Percentiles rank a stretch among this genome's conserved stretches.
Conservation (phyloP, 805 yeast species). For the Hanseniaspora guilliermondii region DNA sequence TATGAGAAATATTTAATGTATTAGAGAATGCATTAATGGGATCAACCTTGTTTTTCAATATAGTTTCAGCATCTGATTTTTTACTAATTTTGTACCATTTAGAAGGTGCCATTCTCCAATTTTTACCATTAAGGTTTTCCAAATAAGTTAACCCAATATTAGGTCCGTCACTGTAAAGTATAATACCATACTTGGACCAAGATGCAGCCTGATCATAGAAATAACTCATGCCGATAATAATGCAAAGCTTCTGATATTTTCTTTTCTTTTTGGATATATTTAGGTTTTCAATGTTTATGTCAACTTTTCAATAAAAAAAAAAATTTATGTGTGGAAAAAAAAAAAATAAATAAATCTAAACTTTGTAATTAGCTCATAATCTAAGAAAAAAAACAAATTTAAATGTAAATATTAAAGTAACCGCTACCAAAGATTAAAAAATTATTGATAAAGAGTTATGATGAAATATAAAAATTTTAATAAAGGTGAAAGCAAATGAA, state of each 20-base stretch:
- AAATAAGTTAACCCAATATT: constrained; percentile 49
- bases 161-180: constrained; percentile 50
- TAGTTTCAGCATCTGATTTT: constrained; percentile 18
- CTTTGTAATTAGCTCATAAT: too few relatives aligned
- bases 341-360: too few relatives aligned
- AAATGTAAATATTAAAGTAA: too few relatives aligned
- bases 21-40: not conserved
- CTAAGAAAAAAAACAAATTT: too few relatives aligned
- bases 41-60: constrained; percentile 10
- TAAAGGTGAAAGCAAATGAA: too few relatives aligned
- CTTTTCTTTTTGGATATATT: too few relatives aligned
- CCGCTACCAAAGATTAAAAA: too few relatives aligned
- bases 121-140: constrained; percentile 60
- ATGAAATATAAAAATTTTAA: too few relatives aligned
- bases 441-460: not conserved
- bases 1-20: constrained; percentile 19
- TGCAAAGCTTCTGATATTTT: too few relatives aligned
- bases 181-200: constrained; percentile 78
- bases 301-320: not conserved
- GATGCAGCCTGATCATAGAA: constrained; percentile 5
- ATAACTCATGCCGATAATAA: not conserved
- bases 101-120: constrained; percentile 59
- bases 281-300: too few relatives aligned
- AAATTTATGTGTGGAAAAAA: not conserved
- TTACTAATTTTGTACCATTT: constrained; percentile 20